Conservation (phyloP, 192 early-diverging fungal genomes). For the Lobosporangium transversale region DNA sequence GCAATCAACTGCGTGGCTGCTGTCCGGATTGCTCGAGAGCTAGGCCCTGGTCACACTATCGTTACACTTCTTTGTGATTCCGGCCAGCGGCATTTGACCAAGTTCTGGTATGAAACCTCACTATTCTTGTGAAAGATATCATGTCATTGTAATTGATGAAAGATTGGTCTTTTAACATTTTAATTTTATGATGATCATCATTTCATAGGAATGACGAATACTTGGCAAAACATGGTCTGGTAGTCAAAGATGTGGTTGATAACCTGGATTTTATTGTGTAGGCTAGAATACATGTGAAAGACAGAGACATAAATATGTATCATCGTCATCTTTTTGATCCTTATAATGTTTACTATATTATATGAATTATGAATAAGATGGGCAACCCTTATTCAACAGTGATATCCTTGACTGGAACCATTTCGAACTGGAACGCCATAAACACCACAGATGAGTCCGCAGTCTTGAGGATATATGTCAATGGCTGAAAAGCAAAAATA, state of each 20-base stretch:
- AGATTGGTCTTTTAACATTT: neutral
- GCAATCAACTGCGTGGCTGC: constrained; percentile 95
- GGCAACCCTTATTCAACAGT: constrained; percentile 23
- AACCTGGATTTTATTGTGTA: constrained; percentile 43
- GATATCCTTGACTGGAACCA: constrained; percentile 49
- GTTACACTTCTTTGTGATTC: constrained; percentile 93
- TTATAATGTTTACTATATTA: neutral
- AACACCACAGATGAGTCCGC: constrained; percentile 67
- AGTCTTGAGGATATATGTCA: constrained; percentile 78
- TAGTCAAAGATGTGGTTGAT: constrained; percentile 44
- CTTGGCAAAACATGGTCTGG: constrained; percentile 35
- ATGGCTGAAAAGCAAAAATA: constrained; percentile 63
- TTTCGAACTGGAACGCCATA: constrained; percentile 75
- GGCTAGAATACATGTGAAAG: neutral
- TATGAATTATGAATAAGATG: too few relatives aligned
- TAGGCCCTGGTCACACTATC: constrained; percentile 91
- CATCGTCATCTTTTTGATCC: too few relatives aligned
- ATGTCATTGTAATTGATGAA: neutral
- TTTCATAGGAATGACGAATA: constrained; percentile 62
- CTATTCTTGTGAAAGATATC: neutral
- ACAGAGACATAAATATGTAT: neutral
- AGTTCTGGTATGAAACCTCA: constrained; percentile 80
- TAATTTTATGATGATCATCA: too few relatives aligned
- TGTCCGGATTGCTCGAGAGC: constrained; percentile 72
- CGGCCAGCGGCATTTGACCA: constrained; percentile 92